phyloP scores from a whole-genome alignment of 1,284 basidiomycete genomes.

The Pyrrhoderma lamaoense region DNA sequence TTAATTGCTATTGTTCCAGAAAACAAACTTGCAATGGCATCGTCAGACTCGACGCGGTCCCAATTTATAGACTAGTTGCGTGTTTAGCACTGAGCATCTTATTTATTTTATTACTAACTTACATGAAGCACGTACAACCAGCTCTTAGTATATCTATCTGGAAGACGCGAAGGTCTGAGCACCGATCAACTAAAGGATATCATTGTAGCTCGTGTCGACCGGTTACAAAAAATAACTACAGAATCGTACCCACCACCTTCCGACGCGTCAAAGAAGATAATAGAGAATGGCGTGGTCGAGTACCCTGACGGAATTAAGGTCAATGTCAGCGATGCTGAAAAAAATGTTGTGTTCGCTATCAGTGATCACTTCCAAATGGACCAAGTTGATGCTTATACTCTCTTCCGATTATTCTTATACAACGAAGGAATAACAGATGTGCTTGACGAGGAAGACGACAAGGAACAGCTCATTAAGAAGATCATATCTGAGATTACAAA shows the following conservation, averaged over 20 bases:
- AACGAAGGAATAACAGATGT: constrained; percentile 47
- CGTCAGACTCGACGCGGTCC: constrained; percentile 13
- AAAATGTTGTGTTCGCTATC: constrained; percentile 60
- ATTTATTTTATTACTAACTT: too few species aligned
- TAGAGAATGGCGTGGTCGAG: constrained; percentile 58
- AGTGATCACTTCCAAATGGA: constrained; percentile 68
- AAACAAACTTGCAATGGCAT: constrained; percentile 7
- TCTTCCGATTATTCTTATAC: constrained; percentile 72
- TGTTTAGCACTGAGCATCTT: too few species aligned
- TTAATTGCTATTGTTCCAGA: background rate
- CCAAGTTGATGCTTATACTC: constrained; percentile 63
- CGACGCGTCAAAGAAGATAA: constrained; percentile 53
- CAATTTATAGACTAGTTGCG: background rate
- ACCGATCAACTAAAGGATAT: constrained; percentile 50
- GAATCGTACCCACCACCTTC: constrained; percentile 63
- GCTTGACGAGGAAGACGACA: constrained; percentile 40
- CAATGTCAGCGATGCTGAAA: constrained; percentile 58
- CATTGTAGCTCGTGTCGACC: constrained; percentile 47
- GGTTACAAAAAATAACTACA: constrained; percentile 43
- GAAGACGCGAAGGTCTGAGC: constrained; percentile 48
- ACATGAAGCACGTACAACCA: constrained; percentile 53
- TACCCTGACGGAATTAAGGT: constrained; percentile 56
- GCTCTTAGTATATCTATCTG: constrained; percentile 53
- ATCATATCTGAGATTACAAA: constrained; percentile 66
- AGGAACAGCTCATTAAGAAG: constrained; percentile 45